Base-by-base conservation (phyloP, 345 rosid species). In the Euphorbia tirucalli region DNA sequence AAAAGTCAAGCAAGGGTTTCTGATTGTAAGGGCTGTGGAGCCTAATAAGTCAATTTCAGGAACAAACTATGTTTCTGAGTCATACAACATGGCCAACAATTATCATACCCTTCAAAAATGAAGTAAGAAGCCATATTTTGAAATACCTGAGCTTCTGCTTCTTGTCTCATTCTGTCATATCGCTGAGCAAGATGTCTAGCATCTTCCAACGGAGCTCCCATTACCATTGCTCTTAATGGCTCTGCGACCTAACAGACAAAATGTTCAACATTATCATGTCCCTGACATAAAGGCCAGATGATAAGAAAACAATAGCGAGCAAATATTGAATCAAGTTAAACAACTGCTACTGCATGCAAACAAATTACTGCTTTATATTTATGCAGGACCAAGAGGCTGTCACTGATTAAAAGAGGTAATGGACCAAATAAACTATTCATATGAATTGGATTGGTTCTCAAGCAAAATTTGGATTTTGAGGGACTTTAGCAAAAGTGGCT, bases 131-230 rank as follows among this genome's bases (percentile, higher is more conserved):
- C 30, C n/a, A 63, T 48, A 18, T 68, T 48, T 72, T 49, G 63
- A 19, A 78, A 65, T 83, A 89, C 98, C 96, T 93, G 98, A 78
- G 94, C 83, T 91, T 93, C 98, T 64, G 93, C 83, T 80, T 93
- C 98, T 75, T 91, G 96, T 67, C 98, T 86, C 89, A 93, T 82
- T 74, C 97, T 83, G 77, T 89, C 96, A 82, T 90, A 93, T n/a
- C 94, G 92, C 67, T 91, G 98, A 61, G 98, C 94, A 84, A 93
- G 91, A 87, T 91, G 97, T 21, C 98, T 86, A 18, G 98, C 98
- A 82, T 93, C 98, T 72, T 91, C 98, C 74, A 93, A 74, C 9
- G 97, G 97, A 74, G 97, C 89, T 79, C 94, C 98, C 88, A 81
- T 87, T 63, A 91, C 92, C 98, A 93, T 93, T 55, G 97, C 91